These are phyloP conservation scores for Phytophthora fragariae DNA, from an alignment of 352 stramenopile genomes.

Conservation along the genomic window DNA sequence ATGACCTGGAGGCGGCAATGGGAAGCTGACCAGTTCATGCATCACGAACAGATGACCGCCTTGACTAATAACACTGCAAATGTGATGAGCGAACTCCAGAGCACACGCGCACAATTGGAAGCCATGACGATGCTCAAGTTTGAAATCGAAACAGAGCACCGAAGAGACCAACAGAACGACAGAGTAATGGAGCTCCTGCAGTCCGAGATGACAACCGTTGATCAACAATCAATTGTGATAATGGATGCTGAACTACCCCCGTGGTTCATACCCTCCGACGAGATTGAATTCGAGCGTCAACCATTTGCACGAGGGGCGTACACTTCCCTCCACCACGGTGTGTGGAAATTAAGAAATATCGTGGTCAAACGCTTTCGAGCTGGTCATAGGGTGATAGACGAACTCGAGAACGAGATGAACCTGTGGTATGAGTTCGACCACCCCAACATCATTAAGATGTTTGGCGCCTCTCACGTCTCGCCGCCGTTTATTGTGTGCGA, in stretches of 20 bases:
- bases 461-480: slow-evolving; percentile 38
- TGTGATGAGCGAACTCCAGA: slow-evolving; percentile 9
- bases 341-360: slow-evolving; percentile 28
- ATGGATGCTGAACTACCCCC: slow-evolving; percentile 2
- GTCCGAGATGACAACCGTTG: neutral
- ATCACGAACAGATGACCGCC: slow-evolving; percentile 1
- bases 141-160: slow-evolving; percentile 5
- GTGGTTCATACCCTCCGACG: slow-evolving; percentile 28
- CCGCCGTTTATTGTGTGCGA: slow-evolving; percentile 41
- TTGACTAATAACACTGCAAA: neutral
- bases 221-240: neutral
- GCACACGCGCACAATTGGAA: neutral
- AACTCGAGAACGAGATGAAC: slow-evolving; percentile 30
- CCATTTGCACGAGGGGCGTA: slow-evolving; percentile 33
- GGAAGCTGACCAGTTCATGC: slow-evolving; percentile 5
- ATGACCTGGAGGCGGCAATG: slow-evolving; percentile 13
- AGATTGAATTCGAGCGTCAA: slow-evolving; percentile 18
- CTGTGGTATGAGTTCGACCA: slow-evolving; percentile 39
- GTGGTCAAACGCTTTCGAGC: slow-evolving; percentile 43
- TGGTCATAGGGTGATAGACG: slow-evolving; percentile 4
- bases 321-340: slow-evolving; percentile 23
- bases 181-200: slow-evolving; percentile 11
- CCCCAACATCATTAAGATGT: slow-evolving; percentile 45
- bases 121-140: slow-evolving; percentile 15
- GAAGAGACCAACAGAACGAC: neutral